These are phyloP conservation scores for Schoenoplectus triqueter DNA, from an alignment of 202 grass and related monocot genomes.

Conservation along the genomic window DNA sequence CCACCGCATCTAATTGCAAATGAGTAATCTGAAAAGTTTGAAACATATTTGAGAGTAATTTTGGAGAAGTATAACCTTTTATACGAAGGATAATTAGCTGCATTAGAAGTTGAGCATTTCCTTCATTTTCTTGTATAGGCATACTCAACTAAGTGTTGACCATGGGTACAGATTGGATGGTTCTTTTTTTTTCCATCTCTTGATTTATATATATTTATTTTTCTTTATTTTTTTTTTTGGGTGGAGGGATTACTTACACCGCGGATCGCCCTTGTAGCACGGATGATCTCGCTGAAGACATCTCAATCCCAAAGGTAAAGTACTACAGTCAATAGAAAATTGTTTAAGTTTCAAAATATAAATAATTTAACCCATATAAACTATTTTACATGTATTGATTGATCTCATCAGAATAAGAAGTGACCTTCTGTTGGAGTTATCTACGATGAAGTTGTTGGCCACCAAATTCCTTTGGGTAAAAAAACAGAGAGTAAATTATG, in stretches of 20 bases:
- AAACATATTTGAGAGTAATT: slow-evolving; percentile 21
- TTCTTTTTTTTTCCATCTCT: background rate
- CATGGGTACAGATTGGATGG: background rate
- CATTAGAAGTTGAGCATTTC: background rate
- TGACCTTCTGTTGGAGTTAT: slow-evolving; percentile 53
- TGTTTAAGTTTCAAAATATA: too few relatives aligned
- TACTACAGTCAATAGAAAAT: too few relatives aligned
- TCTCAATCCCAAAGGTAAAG: slow-evolving; percentile 26
- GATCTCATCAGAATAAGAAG: background rate
- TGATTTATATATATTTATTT: background rate
- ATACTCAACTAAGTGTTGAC: background rate
- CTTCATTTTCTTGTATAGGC: background rate
- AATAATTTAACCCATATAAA: too few relatives aligned
- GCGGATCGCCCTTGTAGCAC: slow-evolving; percentile 62
- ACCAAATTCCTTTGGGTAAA: slow-evolving; percentile 65
- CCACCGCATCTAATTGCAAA: slow-evolving; percentile 73
- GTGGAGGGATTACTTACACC: slow-evolving; percentile 45
- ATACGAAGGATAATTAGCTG: background rate
- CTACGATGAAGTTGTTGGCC: slow-evolving; percentile 71
- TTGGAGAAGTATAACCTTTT: background rate
- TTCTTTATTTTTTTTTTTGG: background rate
- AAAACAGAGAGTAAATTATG: background rate
- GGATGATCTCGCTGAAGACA: slow-evolving; percentile 79
- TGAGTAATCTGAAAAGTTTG: slow-evolving; percentile 55
- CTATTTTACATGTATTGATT: background rate